These are phyloP conservation scores for Mucor sp. DNA, from an alignment of 371 early-diverging fungal genomes.

Conservation along the genomic window DNA sequence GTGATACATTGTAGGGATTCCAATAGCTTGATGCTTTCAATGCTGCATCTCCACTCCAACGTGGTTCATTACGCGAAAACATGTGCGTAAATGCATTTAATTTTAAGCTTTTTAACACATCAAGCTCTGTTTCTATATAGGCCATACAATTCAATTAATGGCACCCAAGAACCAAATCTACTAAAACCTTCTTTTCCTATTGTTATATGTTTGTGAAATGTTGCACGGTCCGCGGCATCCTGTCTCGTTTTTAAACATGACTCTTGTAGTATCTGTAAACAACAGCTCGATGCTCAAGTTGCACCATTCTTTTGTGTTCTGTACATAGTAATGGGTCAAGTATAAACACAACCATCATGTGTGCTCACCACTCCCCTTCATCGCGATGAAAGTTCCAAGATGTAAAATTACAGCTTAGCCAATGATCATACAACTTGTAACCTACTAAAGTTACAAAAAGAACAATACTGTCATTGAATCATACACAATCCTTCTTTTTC, in stretches of 20 bases:
- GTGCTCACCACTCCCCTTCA: background rate
- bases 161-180: background rate
- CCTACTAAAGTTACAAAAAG: background rate
- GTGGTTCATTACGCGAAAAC: background rate
- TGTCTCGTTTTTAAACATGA: background rate
- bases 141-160: background rate
- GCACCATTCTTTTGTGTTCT: background rate
- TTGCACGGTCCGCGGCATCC: background rate
- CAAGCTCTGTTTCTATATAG: background rate
- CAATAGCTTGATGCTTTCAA: background rate
- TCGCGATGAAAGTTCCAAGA: background rate
- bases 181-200: background rate
- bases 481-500: background rate
- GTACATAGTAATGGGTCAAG: background rate
- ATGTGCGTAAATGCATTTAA: background rate
- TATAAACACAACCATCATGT: background rate
- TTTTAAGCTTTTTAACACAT: background rate
- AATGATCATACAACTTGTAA: background rate
- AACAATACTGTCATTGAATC: background rate
- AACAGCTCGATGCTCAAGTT: background rate
- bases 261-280: background rate
- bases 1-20: slow-evolving; percentile 1
- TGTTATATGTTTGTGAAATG: slow-evolving; percentile 5
- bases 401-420: background rate
- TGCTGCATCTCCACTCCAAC: background rate